Evolutionary conservation across 106 monocot species (phyloP).

Genomic region (Allium cepa): DNA sequence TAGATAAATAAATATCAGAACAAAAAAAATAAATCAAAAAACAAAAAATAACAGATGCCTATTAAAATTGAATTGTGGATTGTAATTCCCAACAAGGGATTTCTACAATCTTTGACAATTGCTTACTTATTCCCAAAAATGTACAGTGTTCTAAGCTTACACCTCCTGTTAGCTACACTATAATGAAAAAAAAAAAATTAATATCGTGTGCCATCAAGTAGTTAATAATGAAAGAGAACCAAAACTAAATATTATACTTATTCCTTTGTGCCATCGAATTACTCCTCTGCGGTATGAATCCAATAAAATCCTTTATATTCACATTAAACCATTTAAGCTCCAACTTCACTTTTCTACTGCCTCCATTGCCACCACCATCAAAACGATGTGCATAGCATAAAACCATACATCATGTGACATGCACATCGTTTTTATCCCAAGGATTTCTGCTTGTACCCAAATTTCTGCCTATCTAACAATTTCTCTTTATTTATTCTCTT

Average conservation of each 20-base stretch:
- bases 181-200: background rate
- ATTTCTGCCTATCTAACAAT: conserved; percentile 67
- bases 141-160: background rate
- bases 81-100: too few relatives aligned
- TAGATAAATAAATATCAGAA: too few relatives aligned
- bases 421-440: conserved; percentile 19
- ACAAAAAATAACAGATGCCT: too few relatives aligned
- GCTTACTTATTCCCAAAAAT: background rate
- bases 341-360: too few relatives aligned
- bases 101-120: too few relatives aligned
- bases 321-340: background rate
- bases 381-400: too few relatives aligned
- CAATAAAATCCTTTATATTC: background rate
- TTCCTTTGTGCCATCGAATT: background rate
- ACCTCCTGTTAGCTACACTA: background rate
- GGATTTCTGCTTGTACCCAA: conserved; percentile 86
- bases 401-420: too few relatives aligned
- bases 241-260: background rate
- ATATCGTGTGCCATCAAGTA: too few relatives aligned
- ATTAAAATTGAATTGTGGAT: too few relatives aligned
- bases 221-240: background rate
- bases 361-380: too few relatives aligned
- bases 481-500: conserved; percentile 70
- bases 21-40: too few relatives aligned
- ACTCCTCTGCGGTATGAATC: background rate